Conservation (phyloP, 306 rosid species). For the Abrus pulchellus region DNA sequence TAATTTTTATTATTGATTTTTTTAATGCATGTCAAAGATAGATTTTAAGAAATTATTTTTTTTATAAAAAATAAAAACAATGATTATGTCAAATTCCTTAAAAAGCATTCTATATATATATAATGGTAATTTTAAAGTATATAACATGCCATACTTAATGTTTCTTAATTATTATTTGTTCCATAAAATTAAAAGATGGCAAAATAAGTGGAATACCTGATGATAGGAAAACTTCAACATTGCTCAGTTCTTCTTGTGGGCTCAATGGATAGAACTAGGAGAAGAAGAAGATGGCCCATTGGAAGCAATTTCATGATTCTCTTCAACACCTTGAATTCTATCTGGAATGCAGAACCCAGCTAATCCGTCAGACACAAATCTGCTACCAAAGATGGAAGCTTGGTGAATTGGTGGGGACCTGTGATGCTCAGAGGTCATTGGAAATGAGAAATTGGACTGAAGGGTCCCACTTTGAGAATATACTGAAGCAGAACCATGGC, state of each 20-base stretch:
- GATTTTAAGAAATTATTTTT: too few relatives aligned
- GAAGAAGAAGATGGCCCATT: constrained; percentile 62
- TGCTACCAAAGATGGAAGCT: constrained; percentile 63
- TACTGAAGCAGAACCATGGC: constrained; percentile 55
- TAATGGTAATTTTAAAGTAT: too few relatives aligned
- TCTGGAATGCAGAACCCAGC: constrained; percentile 62
- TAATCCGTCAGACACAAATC: constrained; percentile 58
- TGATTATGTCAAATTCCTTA: too few relatives aligned
- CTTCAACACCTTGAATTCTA: constrained; percentile 57
- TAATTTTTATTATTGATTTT: too few relatives aligned
- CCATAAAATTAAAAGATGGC: constrained; percentile 3
- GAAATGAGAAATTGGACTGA: constrained; percentile 70
- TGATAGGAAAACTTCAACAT: background rate
- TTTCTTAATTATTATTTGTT: background rate
- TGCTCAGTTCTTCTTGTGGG: constrained; percentile 1
- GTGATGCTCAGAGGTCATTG: constrained; percentile 53
- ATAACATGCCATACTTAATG: too few relatives aligned
- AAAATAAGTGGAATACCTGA: constrained; percentile 14
- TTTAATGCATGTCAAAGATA: too few relatives aligned
- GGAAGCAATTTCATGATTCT: constrained; percentile 56
- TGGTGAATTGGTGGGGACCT: constrained; percentile 55
- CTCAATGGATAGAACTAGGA: constrained; percentile 64
- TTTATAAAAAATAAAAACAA: too few relatives aligned
- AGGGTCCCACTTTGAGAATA: constrained; percentile 72
- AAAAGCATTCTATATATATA: too few relatives aligned